These are phyloP conservation scores for Ogataea nonfermentans DNA, from an alignment of 805 yeast genomes.

Conservation along the genomic window DNA sequence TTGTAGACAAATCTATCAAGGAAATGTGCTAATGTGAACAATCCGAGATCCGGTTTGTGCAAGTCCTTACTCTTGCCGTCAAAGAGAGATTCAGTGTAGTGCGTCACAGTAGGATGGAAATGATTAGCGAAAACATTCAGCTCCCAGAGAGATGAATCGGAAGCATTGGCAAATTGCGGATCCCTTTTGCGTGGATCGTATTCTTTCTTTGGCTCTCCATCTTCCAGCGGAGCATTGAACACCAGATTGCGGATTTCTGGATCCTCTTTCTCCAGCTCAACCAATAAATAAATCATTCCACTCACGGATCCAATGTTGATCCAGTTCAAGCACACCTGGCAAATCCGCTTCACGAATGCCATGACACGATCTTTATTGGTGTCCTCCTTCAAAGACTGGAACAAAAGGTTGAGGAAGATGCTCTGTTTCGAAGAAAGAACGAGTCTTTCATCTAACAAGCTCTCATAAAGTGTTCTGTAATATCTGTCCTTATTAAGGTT, in stretches of 20 bases:
- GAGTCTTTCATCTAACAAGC: constrained; percentile 80
- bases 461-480: constrained; percentile 86
- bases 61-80: constrained; percentile 40
- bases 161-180: constrained; percentile 89
- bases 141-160: constrained; percentile 84
- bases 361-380: constrained; percentile 59
- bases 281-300: constrained; percentile 74
- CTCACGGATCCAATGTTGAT: constrained; percentile 81
- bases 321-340: constrained; percentile 86
- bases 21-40: constrained; percentile 85
- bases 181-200: constrained; percentile 91
- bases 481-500: constrained; percentile 54
- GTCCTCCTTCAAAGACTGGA: constrained; percentile 79
- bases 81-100: constrained; percentile 69
- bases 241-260: constrained; percentile 70
- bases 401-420: constrained; percentile 81
- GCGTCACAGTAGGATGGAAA: constrained; percentile 88
- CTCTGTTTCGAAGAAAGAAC: constrained; percentile 89
- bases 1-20: constrained; percentile 93
- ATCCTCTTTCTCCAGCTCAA: constrained; percentile 59
- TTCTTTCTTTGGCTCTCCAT: constrained; percentile 16
- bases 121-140: constrained; percentile 68
- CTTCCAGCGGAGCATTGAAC: constrained; percentile 50
- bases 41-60: constrained; percentile 82
- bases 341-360: constrained; percentile 87